These are phyloP conservation scores for Pseudonectria buxi DNA, from an alignment of 2,329 filamentous ascomycete species.

Conservation along the genomic window DNA sequence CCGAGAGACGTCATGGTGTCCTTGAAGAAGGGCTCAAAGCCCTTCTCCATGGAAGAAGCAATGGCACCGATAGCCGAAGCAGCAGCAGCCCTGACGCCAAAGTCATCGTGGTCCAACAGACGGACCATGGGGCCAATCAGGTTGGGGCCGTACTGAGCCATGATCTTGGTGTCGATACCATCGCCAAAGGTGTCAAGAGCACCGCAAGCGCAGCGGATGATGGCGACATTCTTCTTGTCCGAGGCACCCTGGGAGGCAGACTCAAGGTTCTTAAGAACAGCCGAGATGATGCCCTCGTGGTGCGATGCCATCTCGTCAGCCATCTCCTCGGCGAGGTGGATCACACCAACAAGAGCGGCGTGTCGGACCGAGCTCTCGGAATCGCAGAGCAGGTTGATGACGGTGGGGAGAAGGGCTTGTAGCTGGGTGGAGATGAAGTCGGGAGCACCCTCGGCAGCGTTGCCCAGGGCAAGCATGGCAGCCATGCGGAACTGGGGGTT, in stretches of 20 bases:
- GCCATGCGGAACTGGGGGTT: slow-evolving; percentile 79
- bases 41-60: slow-evolving; percentile 73
- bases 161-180: slow-evolving; percentile 70
- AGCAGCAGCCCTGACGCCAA: slow-evolving; percentile 82
- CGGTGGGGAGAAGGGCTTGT: slow-evolving; percentile 73
- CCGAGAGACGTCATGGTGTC: slow-evolving; percentile 86
- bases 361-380: slow-evolving; percentile 77
- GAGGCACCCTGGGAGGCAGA: slow-evolving; percentile 63
- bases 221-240: slow-evolving; percentile 71
- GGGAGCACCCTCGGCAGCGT: slow-evolving; percentile 91
- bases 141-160: slow-evolving; percentile 73
- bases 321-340: slow-evolving; percentile 86
- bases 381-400: slow-evolving; percentile 79
- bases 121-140: slow-evolving; percentile 79
- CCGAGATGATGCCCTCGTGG: slow-evolving; percentile 76
- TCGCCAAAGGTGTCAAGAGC: slow-evolving; percentile 89
- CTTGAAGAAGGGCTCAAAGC: slow-evolving; percentile 87
- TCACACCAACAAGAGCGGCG: slow-evolving; percentile 79
- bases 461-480: slow-evolving; percentile 84
- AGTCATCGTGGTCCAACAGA: slow-evolving; percentile 77
- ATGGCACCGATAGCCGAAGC: slow-evolving; percentile 87
- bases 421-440: slow-evolving; percentile 97
- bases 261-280: slow-evolving; percentile 83
- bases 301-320: slow-evolving; percentile 82
- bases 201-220: slow-evolving; percentile 83